phyloP scores from a whole-genome alignment of 805 yeast genomes.

The Cyberlindnera lachancei region DNA sequence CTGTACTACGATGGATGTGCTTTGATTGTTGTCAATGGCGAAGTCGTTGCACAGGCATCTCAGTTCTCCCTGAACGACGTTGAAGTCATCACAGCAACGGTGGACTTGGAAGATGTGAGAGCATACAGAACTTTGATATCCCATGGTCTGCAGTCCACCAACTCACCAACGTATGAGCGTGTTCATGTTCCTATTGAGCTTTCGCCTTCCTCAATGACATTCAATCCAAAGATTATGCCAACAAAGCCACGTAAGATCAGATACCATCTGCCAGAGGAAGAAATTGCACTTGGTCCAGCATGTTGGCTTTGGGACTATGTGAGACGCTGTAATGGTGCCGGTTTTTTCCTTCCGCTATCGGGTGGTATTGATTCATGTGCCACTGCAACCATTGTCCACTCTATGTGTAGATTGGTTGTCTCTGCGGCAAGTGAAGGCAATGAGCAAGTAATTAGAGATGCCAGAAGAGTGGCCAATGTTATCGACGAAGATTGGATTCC shows the following conservation, averaged over 20 bases:
- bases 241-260: constrained; percentile 41
- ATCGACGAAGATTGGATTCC: constrained; percentile 55
- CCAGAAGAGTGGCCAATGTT: constrained; percentile 56
- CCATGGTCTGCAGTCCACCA: constrained; percentile 30
- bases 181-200: constrained; percentile 58
- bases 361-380: constrained; percentile 99
- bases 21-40: constrained; percentile 84
- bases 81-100: constrained; percentile 92
- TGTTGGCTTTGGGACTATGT: constrained; percentile 99
- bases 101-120: constrained; percentile 87
- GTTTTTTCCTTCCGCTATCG: constrained; percentile 86
- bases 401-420: constrained; percentile 86
- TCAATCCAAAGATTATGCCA: constrained; percentile 58
- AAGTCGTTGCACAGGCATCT: constrained; percentile 85
- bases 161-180: constrained; percentile 32
- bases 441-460: constrained; percentile 69
- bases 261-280: constrained; percentile 86
- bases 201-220: constrained; percentile 50
- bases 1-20: constrained; percentile 97
- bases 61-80: constrained; percentile 89
- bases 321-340: constrained; percentile 84
- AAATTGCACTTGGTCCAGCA: constrained; percentile 96
- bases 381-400: constrained; percentile 87
- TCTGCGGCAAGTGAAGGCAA: constrained; percentile 63
- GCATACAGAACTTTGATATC: constrained; percentile 70